These are phyloP conservation scores for Ascobolus immersus DNA, from an alignment of 495 filamentous ascomycete species.

Conservation along the genomic window DNA sequence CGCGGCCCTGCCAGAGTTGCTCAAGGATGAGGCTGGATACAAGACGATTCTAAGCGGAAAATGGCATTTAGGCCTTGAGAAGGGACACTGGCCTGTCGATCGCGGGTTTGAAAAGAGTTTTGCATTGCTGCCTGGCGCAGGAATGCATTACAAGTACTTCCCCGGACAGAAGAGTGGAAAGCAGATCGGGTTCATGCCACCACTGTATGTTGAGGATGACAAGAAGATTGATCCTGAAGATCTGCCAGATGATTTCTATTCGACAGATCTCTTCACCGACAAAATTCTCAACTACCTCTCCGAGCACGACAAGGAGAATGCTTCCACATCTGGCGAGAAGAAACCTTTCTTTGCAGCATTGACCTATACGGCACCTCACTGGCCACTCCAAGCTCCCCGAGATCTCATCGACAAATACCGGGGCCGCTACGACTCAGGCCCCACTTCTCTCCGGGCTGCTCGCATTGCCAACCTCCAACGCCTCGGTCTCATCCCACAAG, in stretches of 20 bases:
- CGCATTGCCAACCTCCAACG: slow-evolving; percentile 27
- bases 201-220: slow-evolving; percentile 33
- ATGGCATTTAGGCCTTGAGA: slow-evolving; percentile 28
- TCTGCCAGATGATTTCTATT: slow-evolving; percentile 31
- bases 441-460: slow-evolving; percentile 26
- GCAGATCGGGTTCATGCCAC: no score
- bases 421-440: slow-evolving; percentile 31
- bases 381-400: slow-evolving; percentile 32
- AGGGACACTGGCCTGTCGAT: slow-evolving; percentile 19
- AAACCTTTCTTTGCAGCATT: slow-evolving; percentile 36
- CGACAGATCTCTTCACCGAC: slow-evolving; percentile 27
- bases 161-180: no score
- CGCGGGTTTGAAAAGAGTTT: slow-evolving; percentile 23
- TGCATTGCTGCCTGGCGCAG: slow-evolving; percentile 22
- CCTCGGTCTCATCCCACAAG: slow-evolving; percentile 25
- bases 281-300: slow-evolving; percentile 28
- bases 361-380: slow-evolving; percentile 35
- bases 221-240: slow-evolving; percentile 19
- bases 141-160: no score
- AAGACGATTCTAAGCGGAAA: slow-evolving; percentile 37
- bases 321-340: no score
- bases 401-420: slow-evolving; percentile 27
- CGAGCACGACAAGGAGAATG: slow-evolving; percentile 24
- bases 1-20: slow-evolving; percentile 33
- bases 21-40: slow-evolving; percentile 36